Conservation (phyloP, 2,329 filamentous ascomycete genomes). For the Xylariaceae sp. region DNA sequence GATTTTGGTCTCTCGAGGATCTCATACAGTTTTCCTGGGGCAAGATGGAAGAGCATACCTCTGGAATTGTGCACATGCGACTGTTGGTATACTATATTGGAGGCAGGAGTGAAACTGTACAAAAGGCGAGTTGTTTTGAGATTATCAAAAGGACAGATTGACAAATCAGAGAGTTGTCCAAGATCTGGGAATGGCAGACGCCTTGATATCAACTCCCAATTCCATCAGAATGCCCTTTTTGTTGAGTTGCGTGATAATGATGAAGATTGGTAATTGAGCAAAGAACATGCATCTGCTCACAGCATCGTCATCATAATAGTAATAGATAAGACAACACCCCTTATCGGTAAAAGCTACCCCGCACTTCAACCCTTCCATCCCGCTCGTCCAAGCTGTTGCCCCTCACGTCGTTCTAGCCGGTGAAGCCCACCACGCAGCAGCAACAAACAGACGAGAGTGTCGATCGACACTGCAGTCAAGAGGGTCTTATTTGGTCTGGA, state of each 20-base stretch:
- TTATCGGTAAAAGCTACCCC: constrained; percentile 21
- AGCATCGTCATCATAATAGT: background rate
- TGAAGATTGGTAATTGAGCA: no score
- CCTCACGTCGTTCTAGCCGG: no score
- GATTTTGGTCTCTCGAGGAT: background rate
- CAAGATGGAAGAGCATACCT: background rate
- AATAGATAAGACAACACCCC: no score
- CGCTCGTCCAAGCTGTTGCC: background rate
- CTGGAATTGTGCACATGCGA: no score
- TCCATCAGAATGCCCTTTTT: no score
- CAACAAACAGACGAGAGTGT: background rate
- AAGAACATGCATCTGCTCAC: background rate
- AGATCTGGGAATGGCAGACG: no score
- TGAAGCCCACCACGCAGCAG: no score
- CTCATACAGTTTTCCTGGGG: background rate
- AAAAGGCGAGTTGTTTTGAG: background rate
- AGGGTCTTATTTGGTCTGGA: background rate
- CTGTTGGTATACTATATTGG: background rate
- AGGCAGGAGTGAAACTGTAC: constrained; percentile 3
- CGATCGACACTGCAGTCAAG: background rate
- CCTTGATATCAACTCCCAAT: no score
- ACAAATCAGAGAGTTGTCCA: no score
- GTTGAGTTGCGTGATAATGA: no score
- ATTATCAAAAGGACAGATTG: background rate
- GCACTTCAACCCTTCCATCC: constrained; percentile 11